Conservation (phyloP, 345 rosid species). For the Syzygium jambos region DNA sequence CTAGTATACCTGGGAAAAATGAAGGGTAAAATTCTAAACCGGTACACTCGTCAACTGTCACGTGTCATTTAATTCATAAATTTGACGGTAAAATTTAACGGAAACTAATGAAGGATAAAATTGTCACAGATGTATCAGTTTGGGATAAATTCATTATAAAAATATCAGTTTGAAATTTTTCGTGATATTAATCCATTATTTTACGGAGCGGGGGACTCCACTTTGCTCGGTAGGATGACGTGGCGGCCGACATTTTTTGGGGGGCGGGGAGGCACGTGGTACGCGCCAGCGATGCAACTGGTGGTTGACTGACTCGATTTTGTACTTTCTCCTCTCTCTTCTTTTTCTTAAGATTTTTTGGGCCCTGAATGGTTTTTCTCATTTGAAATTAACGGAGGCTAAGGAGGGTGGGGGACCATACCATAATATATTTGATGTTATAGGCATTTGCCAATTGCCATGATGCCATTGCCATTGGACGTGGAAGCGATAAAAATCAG, state of each 20-base stretch:
- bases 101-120: too few relatives aligned
- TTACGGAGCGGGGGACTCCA: not conserved
- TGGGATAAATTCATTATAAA: too few relatives aligned
- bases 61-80: too few relatives aligned
- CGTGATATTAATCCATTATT: accelerated
- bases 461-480: not conserved
- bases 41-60: too few relatives aligned
- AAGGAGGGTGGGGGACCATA: not conserved
- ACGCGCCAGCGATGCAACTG: not conserved
- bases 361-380: not conserved
- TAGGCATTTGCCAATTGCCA: not conserved
- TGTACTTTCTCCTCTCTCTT: not conserved
- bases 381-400: not conserved
- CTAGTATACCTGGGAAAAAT: too few relatives aligned
- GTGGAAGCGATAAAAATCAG: not conserved
- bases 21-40: too few relatives aligned
- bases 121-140: too few relatives aligned
- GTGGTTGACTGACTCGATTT: not conserved
- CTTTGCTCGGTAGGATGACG: not conserved
- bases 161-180: too few relatives aligned
- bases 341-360: not conserved
- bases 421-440: not conserved
- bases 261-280: not conserved
- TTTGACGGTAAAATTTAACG: too few relatives aligned
- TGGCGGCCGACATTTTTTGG: not conserved